phyloP scores from a whole-genome alignment of 2,329 filamentous ascomycete genomes.

The Gliomastix tumulicola region DNA sequence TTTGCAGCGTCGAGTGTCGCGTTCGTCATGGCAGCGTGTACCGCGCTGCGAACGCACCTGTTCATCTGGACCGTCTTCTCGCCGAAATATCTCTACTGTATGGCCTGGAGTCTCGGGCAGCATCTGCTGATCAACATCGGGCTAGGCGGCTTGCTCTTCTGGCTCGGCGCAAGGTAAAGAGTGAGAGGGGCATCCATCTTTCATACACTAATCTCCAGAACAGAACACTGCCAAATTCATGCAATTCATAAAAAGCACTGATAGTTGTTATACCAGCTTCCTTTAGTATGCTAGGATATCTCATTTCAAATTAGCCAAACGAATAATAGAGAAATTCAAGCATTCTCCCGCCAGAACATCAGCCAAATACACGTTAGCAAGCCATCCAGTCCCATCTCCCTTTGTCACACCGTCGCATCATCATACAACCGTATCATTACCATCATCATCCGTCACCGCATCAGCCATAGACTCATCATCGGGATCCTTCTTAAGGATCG shows the following conservation, averaged over 20 bases:
- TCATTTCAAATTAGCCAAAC: no score
- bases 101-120: slow-evolving; percentile 80
- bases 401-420: slow-evolving; percentile 7
- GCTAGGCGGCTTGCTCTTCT: slow-evolving; percentile 51
- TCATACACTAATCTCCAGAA: slow-evolving; percentile 3
- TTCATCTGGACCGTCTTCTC: slow-evolving; percentile 99
- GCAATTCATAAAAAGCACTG: no score
- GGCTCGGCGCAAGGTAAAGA: slow-evolving; percentile 30
- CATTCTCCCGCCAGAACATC: no score
- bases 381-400: slow-evolving; percentile 11
- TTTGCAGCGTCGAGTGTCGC: slow-evolving; percentile 60
- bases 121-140: slow-evolving; percentile 69
- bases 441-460: slow-evolving; percentile 30
- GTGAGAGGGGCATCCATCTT: not conserved
- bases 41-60: slow-evolving; percentile 73
- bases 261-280: no score
- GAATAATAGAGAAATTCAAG: no score
- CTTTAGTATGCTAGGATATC: no score
- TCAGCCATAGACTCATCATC: slow-evolving; percentile 26
- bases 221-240: no score
- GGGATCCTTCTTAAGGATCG: slow-evolving; percentile 20
- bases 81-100: slow-evolving; percentile 88
- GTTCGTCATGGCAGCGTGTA: slow-evolving; percentile 85
- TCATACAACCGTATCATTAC: slow-evolving; percentile 13
- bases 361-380: not conserved